These are phyloP conservation scores for Bonia amplexicaulis DNA, from an alignment of 176 grass and related monocot species.

Conservation along the genomic window DNA sequence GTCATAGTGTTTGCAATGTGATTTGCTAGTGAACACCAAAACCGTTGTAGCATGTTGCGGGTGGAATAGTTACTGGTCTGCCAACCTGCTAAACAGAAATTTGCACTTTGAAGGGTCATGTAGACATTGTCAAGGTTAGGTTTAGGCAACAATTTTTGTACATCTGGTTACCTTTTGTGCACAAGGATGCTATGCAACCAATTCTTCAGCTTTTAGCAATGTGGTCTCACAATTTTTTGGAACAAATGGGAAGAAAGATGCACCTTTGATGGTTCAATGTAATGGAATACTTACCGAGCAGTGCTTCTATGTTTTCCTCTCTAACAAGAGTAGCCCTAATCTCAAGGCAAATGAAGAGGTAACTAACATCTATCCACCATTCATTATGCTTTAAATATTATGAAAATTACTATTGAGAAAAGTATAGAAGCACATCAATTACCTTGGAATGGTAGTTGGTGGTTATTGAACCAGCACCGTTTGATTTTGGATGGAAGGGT, in stretches of 20 bases:
- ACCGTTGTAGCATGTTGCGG: not conserved
- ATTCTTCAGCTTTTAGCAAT: not conserved
- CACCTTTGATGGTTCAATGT: too few relatives aligned
- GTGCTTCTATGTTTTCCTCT: too few relatives aligned
- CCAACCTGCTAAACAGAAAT: not conserved
- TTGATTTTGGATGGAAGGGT: not conserved
- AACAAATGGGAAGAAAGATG: not conserved
- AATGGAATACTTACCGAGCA: not conserved
- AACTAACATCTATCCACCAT: too few relatives aligned
- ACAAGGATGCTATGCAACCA: not conserved
- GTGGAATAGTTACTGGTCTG: not conserved
- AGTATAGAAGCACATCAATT: too few relatives aligned
- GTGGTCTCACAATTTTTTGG: not conserved
- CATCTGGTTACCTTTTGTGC: not conserved
- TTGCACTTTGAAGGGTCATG: not conserved
- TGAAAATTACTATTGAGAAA: too few relatives aligned
- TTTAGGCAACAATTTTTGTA: not conserved
- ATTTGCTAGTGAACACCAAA: not conserved
- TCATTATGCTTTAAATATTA: too few relatives aligned
- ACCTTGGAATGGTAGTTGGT: not conserved
- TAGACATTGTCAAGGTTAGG: not conserved
- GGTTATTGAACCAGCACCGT: not conserved
- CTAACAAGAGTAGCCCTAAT: too few relatives aligned
- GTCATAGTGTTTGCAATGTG: not conserved
- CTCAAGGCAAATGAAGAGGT: too few relatives aligned